Evolutionary conservation across 768 basidiomycete genomes (phyloP), one percentile per base, ranked within the genome.

Genomic region (Mycena indigotica): DNA sequence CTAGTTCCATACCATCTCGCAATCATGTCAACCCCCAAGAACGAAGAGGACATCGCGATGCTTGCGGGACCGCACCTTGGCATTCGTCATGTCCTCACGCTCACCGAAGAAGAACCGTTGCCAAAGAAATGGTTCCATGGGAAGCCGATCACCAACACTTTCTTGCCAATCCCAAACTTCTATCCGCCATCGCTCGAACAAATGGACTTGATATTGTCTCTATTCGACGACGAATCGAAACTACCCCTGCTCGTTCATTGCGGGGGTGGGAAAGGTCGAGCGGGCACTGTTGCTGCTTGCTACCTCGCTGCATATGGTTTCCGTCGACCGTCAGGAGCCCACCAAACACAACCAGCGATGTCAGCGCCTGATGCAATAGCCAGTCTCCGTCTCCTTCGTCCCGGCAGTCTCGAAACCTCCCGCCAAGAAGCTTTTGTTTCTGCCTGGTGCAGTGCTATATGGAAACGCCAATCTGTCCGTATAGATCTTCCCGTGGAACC

Each of bases 261-360:
- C 63, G 84, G 83, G 3, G 85, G 84, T 5, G 85, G 85, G 2
- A 85, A 84, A 59, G 85, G 85, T 0, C 77, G 84, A 10, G 84
- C 84, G 23, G 85, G 85, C 16, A 85, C 83, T 1, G 81, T 86
- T 0, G 79, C 81, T 4, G 85, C 84, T 0, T 84, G 84, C 59
- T 85, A 84, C 60, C 71, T 87, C 46, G 77, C 77, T 25, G 83
- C 84, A 0, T 83, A 76, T 64, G 84, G 85, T 1, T 85, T 84
- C 68, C 66, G 68, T 15, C 72, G 68, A 29, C 79, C 80, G n/a
- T 63, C 67, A 12, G 46, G 46, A n/a, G 60, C 65, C n/a, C 48
- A 66, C 25, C 76, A 75, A 60, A 72, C 71, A 5, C 78, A 80
- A 45, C 84, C 84, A 2, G 71, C 74, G 39, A 72, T 84, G 67